phyloP scores from a whole-genome alignment of 441 rosid species.

The Bocquillonia castaneifolia region DNA sequence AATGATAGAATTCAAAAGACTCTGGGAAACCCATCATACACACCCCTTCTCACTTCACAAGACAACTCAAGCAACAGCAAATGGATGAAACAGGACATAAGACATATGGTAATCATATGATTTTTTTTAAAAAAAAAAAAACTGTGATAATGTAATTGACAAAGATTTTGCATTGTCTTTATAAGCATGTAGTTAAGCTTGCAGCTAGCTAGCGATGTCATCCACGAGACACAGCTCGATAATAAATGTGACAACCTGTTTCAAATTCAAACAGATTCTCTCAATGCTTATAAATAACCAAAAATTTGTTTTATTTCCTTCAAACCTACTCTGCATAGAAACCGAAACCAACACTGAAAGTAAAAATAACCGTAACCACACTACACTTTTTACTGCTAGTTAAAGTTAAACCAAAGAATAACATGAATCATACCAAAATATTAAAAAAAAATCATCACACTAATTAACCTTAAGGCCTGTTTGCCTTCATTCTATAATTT shows the following conservation, averaged over 20 bases:
- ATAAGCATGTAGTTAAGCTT: conserved; percentile 19
- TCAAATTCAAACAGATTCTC: conserved; percentile 29
- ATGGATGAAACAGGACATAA: not conserved
- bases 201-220: no score
- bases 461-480: no score
- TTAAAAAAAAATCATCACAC: not conserved
- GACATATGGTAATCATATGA: no score
- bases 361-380: no score
- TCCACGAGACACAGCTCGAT: no score
- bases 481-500: no score
- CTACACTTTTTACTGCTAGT: conserved; percentile 6
- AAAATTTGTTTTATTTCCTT: no score
- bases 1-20: not conserved
- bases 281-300: conserved; percentile 22
- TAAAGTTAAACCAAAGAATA: conserved; percentile 29
- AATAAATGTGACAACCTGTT: conserved; percentile 36
- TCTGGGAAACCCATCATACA: not conserved
- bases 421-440: conserved; percentile 11
- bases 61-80: not conserved
- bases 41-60: not conserved
- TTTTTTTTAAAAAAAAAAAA: not conserved
- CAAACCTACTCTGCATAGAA: not conserved
- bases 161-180: conserved; percentile 13
- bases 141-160: not conserved
- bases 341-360: no score